Evolutionary conservation across 192 early-diverging fungal species (phyloP), one percentile per base, ranked within the genome.

Genomic region (Podila horticola): DNA sequence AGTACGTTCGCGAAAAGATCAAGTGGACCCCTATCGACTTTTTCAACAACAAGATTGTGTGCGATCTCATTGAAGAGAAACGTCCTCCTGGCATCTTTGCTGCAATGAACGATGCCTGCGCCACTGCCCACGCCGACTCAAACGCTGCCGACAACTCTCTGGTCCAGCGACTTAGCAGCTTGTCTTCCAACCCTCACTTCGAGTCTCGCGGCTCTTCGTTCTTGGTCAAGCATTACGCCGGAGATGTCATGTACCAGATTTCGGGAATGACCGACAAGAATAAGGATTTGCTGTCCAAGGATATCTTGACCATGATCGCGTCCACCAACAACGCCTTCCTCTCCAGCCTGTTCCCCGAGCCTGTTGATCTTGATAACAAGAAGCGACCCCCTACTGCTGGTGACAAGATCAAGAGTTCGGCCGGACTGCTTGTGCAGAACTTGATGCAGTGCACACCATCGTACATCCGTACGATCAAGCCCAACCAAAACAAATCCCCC

Each of bases 1-100:
- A 99, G 82, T 99, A 99, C 72, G 92, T 95, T 63, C 87, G 91
- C 57, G 98, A 99, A 86, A 91, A 95, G 64, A 99, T 99, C 82
- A 83, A 97, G 74, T 99, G 98, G 98, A 97, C 95, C 17, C 97
- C 97, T n/a, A 99, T 99, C 73, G 93, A 96, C 66, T 99, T 95
- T 82, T 99, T 99, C 87, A 99, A 99, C 88, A 99, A 99, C 86
- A 98, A 98, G 86, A 88, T 99, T 49, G 98, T 99, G 31, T 98
- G 98, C 67, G 98, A 99, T 71, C 86, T 99, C 62, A 99, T 99
- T 65, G 98, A 99, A 83, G 95, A 93, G 74, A 98, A 93, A 79
- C 92, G 93, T 55, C 97, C 98, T 45, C 98, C 98, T 7, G 98
- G 98, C 58, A 85, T 99, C 6, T 92, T 93, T 84, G 91, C 92